Conservation (phyloP, 768 basidiomycete genomes). For the Agaricus subrufescens region DNA sequence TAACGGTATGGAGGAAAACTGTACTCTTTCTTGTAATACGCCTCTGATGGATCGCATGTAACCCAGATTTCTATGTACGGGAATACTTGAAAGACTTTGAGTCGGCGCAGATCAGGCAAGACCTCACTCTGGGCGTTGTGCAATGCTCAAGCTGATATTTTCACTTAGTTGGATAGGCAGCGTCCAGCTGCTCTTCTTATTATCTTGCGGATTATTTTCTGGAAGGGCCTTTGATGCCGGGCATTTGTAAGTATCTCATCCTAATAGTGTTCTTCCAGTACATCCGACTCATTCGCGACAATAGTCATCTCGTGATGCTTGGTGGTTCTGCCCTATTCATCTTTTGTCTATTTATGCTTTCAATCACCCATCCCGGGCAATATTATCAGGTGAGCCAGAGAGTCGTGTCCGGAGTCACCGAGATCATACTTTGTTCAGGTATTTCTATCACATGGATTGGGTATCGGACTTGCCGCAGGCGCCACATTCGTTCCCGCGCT, state of each 20-base stretch:
- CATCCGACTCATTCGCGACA: background rate
- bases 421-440: conserved; percentile 26
- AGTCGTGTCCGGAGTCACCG: background rate
- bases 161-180: conserved; percentile 39
- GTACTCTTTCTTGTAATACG: conserved; percentile 12
- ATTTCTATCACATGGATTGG: conserved; percentile 44
- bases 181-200: conserved; percentile 40
- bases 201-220: conserved; percentile 38
- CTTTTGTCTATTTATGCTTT: conserved; percentile 43
- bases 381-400: conserved; percentile 31
- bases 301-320: conserved; percentile 39
- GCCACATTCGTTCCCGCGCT: conserved; percentile 43
- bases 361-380: conserved; percentile 31
- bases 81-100: conserved; percentile 29
- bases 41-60: background rate
- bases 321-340: conserved; percentile 40
- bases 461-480: conserved; percentile 47
- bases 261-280: too few species aligned
- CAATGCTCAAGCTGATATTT: background rate
- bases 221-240: conserved; percentile 50
- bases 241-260: conserved; percentile 32
- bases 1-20: conserved; percentile 19
- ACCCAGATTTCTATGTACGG: conserved; percentile 34
- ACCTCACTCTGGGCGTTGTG: background rate
- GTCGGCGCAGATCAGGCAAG: conserved; percentile 32